phyloP scores from a whole-genome alignment of 371 early-diverging fungal species.

The Quaeritorhiza haematococci region DNA sequence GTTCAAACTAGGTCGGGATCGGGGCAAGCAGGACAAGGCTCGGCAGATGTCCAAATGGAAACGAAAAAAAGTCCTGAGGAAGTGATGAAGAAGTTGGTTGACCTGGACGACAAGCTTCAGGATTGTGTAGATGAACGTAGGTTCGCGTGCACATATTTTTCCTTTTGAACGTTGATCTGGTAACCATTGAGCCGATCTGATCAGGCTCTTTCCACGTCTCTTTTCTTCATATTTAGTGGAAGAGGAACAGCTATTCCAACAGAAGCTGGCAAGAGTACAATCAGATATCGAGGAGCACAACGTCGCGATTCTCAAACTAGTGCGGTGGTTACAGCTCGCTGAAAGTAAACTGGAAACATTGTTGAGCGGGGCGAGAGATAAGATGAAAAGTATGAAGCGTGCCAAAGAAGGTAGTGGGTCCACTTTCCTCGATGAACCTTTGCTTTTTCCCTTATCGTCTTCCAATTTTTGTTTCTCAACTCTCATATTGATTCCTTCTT shows the following conservation, averaged over 20 bases:
- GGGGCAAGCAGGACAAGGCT: too few relatives aligned
- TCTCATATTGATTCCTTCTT: neutral
- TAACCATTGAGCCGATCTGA: too few relatives aligned
- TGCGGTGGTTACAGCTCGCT: neutral
- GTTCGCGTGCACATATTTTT: neutral
- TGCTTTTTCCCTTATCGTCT: too few relatives aligned
- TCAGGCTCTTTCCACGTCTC: too few relatives aligned
- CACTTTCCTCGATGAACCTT: too few relatives aligned
- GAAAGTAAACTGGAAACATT: neutral
- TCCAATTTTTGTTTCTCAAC: too few relatives aligned
- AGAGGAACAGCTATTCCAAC: neutral
- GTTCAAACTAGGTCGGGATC: too few relatives aligned
- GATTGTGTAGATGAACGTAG: neutral
- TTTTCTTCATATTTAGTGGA: neutral
- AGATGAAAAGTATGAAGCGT: neutral
- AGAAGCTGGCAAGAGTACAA: neutral
- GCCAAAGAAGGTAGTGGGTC: neutral
- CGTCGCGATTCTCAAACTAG: neutral
- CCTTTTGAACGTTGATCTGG: neutral
- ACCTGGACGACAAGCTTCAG: neutral
- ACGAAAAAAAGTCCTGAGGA: too few relatives aligned
- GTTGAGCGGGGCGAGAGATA: neutral
- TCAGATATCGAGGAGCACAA: constrained; percentile 1
- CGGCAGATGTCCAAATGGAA: too few relatives aligned
- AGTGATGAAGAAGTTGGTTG: neutral